Conservation (phyloP, 768 basidiomycete species). For the Panaeolus cyanescens region DNA sequence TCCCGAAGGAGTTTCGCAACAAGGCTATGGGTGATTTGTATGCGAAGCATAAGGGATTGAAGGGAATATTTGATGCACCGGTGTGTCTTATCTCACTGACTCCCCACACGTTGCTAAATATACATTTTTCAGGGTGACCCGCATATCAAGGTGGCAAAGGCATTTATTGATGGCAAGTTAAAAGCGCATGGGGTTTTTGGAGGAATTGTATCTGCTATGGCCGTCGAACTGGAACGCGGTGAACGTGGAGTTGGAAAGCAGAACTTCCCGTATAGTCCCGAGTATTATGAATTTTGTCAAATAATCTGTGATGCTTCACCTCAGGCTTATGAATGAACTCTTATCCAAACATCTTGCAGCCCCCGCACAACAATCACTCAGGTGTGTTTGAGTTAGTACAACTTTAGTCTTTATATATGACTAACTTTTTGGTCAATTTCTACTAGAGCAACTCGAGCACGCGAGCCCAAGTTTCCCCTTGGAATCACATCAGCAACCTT, state of each 20-base stretch:
- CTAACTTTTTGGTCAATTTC: background rate
- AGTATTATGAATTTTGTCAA: constrained; percentile 27
- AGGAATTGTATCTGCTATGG: constrained; percentile 23
- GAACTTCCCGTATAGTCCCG: constrained; percentile 32
- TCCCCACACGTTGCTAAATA: no score
- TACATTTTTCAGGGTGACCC: no score
- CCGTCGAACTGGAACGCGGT: constrained; percentile 17
- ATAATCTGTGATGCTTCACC: constrained; percentile 24
- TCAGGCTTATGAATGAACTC: constrained; percentile 19
- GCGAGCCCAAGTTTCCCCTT: constrained; percentile 23
- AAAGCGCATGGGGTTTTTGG: background rate
- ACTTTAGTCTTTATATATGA: background rate
- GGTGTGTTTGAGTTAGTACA: background rate
- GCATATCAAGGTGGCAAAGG: no score
- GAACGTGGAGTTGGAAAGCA: constrained; percentile 27
- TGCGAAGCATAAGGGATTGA: no score
- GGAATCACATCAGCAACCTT: constrained; percentile 19
- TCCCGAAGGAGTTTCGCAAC: no score
- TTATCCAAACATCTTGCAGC: constrained; percentile 4
- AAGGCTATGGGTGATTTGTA: no score
- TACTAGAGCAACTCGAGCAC: constrained; percentile 4
- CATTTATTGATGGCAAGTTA: background rate
- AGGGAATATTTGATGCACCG: no score
- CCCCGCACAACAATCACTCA: no score
- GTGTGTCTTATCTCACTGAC: no score